Base-by-base conservation (phyloP, 768 basidiomycete species). In the Rhodosporidiobolus sp. region DNA sequence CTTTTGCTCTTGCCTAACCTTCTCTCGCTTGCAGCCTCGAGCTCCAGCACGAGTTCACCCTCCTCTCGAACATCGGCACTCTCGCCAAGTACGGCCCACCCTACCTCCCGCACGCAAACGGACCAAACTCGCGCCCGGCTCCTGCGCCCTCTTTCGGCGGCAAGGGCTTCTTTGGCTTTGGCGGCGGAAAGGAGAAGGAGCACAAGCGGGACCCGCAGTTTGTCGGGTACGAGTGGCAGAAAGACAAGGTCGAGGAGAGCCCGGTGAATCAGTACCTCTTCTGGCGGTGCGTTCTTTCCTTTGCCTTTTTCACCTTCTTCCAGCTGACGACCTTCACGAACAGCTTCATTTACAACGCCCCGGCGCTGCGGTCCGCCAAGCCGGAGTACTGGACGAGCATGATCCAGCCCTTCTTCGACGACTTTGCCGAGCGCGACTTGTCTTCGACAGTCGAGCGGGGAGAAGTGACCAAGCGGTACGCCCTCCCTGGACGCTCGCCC, bases 391-490 rank as follows among this genome's bases (percentile, higher is more conserved):
- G 75, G 75, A 60, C 57, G 8, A 60, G 68, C 12, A 53, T 65
- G 28, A 68, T 71, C 32, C 75, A 76, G 54, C 69, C 63, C 1
- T 70, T 76, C 63, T 53, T 70, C 49, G 75, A 76, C 43, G 65
- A 65, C n/a, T 73, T 76, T 57, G 72, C 75, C 22, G 72, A 70
- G 69, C 35, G 64, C 1, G 72, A 73, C 38, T 45, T 76, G 8
- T 58, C 54, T 20, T 58, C 63, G 57, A 76, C 69, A 19, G 62
- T 64, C 28, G 75, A 76, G 50, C 48, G 75, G 0, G 63, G 63
- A 4, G 75, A 76, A 26, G 58, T 76, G 19, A 76, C 75, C 11
- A 76, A 76, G 32, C 45, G 75, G 71, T 73, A 30, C 61, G 50
- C 38, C 38, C n/a, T n/a, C n/a, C 30, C 19, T 9, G 46, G 35